Evolutionary conservation across 2,329 filamentous ascomycete genomes (phyloP).

Genomic region (Penicillium sp.): DNA sequence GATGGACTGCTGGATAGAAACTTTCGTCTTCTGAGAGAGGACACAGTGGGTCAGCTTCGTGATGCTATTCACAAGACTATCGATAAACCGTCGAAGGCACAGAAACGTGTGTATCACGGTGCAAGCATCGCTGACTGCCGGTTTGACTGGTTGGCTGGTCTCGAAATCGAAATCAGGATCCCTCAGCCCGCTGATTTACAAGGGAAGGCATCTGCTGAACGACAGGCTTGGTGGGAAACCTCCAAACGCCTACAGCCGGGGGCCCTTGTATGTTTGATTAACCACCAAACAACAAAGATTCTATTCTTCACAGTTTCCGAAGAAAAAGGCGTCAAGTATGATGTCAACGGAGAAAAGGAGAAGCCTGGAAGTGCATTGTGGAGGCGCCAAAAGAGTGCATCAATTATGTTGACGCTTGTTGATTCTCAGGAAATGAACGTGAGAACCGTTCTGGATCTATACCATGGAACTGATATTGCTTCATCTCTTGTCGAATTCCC

Average conservation of each 20-base stretch:
- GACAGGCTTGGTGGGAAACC: constrained; percentile 30
- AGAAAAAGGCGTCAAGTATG: constrained; percentile 9
- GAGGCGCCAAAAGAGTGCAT: constrained; percentile 16
- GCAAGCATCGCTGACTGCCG: constrained; percentile 5
- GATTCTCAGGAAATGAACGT: constrained; percentile 25
- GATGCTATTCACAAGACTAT: constrained; percentile 11
- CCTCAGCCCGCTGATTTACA: constrained; percentile 23
- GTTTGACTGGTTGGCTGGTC: constrained; percentile 18
- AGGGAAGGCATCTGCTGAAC: constrained; percentile 3
- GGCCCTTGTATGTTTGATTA: constrained; percentile 29
- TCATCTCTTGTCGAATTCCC: constrained; percentile 61
- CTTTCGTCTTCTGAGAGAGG: neutral
- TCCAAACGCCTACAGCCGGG: constrained; percentile 31
- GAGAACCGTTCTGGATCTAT: constrained; percentile 20
- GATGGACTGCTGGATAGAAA: neutral
- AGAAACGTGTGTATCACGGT: neutral
- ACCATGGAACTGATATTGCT: neutral
- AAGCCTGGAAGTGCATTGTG: neutral
- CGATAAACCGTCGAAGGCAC: neutral
- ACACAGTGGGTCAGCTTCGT: constrained; percentile 9
- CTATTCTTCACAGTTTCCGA: constrained; percentile 29
- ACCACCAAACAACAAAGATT: constrained; percentile 11
- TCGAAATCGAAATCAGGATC: constrained; percentile 25
- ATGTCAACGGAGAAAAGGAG: constrained; percentile 27
- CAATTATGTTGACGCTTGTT: constrained; percentile 29